Percentiles rank a stretch among this genome's conserved stretches.
Conservation (phyloP, 139 green algal genomes). For the Chlamydomonas sphaeroides region DNA sequence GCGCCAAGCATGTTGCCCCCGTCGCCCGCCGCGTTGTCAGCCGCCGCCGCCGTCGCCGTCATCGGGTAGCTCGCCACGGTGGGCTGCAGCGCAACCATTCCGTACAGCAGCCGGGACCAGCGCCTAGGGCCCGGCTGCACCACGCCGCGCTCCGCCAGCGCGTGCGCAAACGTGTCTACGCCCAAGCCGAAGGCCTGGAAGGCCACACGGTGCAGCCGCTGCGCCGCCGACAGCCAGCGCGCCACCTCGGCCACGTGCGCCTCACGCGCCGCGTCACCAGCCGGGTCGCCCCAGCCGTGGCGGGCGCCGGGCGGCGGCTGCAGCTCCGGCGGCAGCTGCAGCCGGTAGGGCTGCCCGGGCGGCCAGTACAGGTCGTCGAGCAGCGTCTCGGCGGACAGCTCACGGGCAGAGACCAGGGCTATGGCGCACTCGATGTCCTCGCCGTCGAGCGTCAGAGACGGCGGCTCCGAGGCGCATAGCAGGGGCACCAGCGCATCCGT, state of each 20-base stretch:
- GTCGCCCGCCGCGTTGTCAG: no score
- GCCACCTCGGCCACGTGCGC: background rate
- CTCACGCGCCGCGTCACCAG: slow-evolving; percentile 1
- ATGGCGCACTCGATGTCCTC: no score
- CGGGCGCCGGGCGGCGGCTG: background rate
- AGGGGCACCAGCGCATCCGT: background rate
- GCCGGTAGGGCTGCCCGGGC: background rate
- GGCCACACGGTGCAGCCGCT: background rate
- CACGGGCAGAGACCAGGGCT: background rate
- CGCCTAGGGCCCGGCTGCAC: no score
- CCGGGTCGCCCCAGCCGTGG: background rate
- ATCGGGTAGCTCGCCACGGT: no score
- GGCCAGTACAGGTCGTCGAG: slow-evolving; percentile 9
- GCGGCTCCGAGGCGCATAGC: background rate
- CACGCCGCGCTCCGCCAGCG: no score
- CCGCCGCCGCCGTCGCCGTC: no score
- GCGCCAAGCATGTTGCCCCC: no score
- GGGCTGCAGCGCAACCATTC: no score
- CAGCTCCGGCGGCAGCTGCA: background rate
- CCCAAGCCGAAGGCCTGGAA: no score
- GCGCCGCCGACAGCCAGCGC: background rate
- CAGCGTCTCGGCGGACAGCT: background rate
- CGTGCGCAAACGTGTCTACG: no score
- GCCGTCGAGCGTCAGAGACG: background rate
- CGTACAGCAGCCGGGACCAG: no score